Base-by-base conservation (phyloP, 768 basidiomycete species). In the Lactarius psammicola region DNA sequence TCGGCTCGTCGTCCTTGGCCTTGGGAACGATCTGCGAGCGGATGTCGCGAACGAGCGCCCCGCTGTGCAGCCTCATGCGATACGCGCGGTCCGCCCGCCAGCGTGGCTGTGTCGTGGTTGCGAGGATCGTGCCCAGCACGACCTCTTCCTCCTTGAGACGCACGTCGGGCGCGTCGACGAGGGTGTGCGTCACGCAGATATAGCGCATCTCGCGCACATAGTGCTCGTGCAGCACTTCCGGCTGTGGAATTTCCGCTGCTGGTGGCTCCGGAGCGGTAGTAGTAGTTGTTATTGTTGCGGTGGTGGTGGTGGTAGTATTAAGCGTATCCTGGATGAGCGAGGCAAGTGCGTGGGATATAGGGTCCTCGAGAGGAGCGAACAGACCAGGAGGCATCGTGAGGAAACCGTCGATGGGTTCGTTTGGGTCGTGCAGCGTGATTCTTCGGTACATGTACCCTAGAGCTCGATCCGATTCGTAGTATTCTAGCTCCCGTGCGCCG, bases 101-200 rank as follows among this genome's bases (percentile, higher is more conserved):
- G 38, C 85, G 76, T 64, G 80, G 80, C 68, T 91, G 85, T 1
- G 83, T 76, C 71, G 87, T 90, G 65, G 86, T 86, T 1, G 85
- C 88, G 54, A 91, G 75, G 63, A 94, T 94, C 0, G 87, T 86
- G 23, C 90, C 90, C 34, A 86, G 75, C 1, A 91, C 87, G 28
- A 92, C 80, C 70, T 94, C 92, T 58, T 88, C 87, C 72, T 94
- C 92, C 7, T 79, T 74, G 38, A 94, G 78, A 34, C 80, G 80
- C 9, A 79, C 79, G 10, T 82, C 85, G 1, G 85, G 80, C 10
- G 78, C 75, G 60, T 82, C 81, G 10, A 87, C 84, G 11, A 92
- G 75, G 0, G 86, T 84, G 71, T 90, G 89, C 0, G 87, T 87
- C 18, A 80, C 75, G 66, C 86, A 84, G 61, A 91, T 88, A 73